phyloP scores from a whole-genome alignment of 345 rosid genomes.

The Citrus mangshanensis region DNA sequence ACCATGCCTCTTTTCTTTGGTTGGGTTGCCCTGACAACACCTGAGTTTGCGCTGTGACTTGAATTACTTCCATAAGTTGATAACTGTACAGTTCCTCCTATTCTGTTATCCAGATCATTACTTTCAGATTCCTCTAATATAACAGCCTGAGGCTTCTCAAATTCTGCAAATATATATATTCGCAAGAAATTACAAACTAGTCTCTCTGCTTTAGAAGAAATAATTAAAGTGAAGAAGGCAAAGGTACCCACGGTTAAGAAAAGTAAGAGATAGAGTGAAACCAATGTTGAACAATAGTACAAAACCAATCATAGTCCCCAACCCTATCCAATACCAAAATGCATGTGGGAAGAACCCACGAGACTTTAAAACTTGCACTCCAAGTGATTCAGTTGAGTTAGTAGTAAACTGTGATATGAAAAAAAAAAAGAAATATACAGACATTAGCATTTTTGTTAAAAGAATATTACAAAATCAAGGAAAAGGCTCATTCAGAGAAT shows the following conservation, averaged over 20 bases:
- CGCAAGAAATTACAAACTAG: not conserved
- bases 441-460: not conserved
- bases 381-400: slow-evolving; percentile 31
- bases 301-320: slow-evolving; percentile 36
- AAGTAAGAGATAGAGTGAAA: slow-evolving; percentile 34
- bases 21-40: not conserved
- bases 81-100: slow-evolving; percentile 29
- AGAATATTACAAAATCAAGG: not conserved
- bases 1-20: slow-evolving; percentile 49
- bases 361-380: slow-evolving; percentile 37
- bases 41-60: slow-evolving; percentile 13
- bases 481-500: not conserved
- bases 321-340: slow-evolving; percentile 61
- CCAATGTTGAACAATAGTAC: slow-evolving; percentile 35
- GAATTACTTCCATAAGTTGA: slow-evolving; percentile 18
- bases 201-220: not conserved
- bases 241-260: slow-evolving; percentile 35
- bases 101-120: slow-evolving; percentile 12
- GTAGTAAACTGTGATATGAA: not conserved
- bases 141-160: slow-evolving; percentile 39
- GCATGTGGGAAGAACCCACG: slow-evolving; percentile 38
- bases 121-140: slow-evolving; percentile 31
- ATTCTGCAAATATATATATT: slow-evolving; percentile 38
- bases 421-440: not conserved
- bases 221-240: slow-evolving; percentile 12